Evolutionary conservation across 2,329 filamentous ascomycete species (phyloP).

Genomic region (Penicillium sp.): DNA sequence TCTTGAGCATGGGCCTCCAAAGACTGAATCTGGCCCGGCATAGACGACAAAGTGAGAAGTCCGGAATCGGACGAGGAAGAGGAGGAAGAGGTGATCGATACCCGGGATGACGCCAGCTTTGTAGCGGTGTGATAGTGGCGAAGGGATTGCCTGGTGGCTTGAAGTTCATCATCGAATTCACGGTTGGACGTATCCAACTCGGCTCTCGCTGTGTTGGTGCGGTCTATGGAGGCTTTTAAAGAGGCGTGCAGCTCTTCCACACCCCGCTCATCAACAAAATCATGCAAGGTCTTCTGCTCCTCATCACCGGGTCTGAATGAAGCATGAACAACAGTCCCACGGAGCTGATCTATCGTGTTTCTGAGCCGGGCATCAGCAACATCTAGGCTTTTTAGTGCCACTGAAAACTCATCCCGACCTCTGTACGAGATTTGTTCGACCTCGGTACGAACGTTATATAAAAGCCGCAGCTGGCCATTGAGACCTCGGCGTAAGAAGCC

Average conservation of each 20-base stretch:
- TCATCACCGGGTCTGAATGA: constrained; percentile 52
- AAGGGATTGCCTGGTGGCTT: constrained; percentile 61
- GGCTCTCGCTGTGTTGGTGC: constrained; percentile 60
- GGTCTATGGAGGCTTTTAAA: constrained; percentile 61
- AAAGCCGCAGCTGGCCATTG: constrained; percentile 46
- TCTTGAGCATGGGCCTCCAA: constrained; percentile 74
- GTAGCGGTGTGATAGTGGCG: constrained; percentile 41
- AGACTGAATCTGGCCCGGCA: constrained; percentile 57
- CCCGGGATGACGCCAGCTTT: constrained; percentile 41
- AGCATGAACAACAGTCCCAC: constrained; percentile 58
- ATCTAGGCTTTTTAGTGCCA: constrained; percentile 57
- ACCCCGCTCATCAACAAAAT: constrained; percentile 65
- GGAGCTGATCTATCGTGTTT: constrained; percentile 55
- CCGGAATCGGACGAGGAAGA: constrained; percentile 36
- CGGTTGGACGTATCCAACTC: constrained; percentile 53
- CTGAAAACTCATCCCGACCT: constrained; percentile 46
- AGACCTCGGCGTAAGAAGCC: constrained; percentile 66
- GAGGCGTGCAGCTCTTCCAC: constrained; percentile 58
- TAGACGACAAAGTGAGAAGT: constrained; percentile 39
- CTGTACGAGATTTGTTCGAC: constrained; percentile 45
- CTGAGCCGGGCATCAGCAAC: constrained; percentile 58
- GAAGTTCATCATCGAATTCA: constrained; percentile 73
- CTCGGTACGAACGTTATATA: constrained; percentile 46
- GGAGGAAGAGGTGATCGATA: constrained; percentile 34
- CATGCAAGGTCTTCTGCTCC: constrained; percentile 58